Evolutionary conservation across 805 yeast genomes (phyloP), one percentile per base, ranked within the genome.

Genomic region (Ogataea neopini): DNA sequence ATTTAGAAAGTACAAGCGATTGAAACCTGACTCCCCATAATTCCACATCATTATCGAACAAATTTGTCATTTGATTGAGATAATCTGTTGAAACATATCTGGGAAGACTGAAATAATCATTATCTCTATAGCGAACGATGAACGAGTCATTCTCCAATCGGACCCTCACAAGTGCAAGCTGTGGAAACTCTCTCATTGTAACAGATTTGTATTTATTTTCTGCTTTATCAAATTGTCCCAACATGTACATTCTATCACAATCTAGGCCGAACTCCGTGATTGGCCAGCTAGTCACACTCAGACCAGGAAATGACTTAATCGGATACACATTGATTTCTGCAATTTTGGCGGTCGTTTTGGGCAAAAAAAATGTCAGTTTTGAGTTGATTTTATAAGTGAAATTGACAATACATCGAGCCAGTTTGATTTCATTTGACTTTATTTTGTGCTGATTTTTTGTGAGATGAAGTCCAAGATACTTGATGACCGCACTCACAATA

Each of bases 241-340:
- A 42, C 63, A 55, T 59, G 51, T 59, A 61, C 63, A 60, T 61
- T 41, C 66, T 44, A 43, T 61, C 66, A 36, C 55, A 59, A 14
- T 50, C 51, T 4, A 61, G 47, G 1, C 66, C 66, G 42, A 39
- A 45, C 18, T 54, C 59, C 35, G 57, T 56, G 25, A 60, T 48
- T 19, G 34, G 45, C 58, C 62, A 58, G 1, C 46, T 40, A n/a
- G 48, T 29, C 9, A 59, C 58, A n/a, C 43, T 45, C 28, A 58
- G 22, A 3, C 60, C 66, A 3, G 58, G 57, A 26, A 58, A 48
- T 1, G 64, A 59, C 44, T 61, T 61, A 39, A 61, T 53, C 2
- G 65, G 65, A 45, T 61, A 54, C 6, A 57, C 53, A 2, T 50
- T 40, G 11, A 60, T 43, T 28, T 54, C 55, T 3, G 32, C 30